phyloP scores from a whole-genome alignment of 257 asterid species.

The Solanum etuberosum region DNA sequence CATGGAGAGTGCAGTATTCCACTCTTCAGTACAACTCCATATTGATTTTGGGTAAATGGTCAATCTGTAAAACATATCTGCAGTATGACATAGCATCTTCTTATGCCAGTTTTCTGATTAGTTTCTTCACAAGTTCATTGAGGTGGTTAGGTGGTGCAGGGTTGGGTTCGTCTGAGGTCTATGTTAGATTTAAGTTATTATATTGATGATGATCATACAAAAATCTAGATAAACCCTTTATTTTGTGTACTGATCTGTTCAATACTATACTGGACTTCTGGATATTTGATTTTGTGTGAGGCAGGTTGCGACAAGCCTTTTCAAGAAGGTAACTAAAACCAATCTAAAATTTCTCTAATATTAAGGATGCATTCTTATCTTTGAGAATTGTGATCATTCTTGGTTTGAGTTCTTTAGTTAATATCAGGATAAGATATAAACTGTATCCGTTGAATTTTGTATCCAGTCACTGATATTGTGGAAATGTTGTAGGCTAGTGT shows the following conservation, averaged over 20 bases:
- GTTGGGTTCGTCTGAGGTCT: not conserved
- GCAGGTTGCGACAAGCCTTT: not conserved
- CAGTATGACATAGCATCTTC: not conserved
- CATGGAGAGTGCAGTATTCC: not conserved
- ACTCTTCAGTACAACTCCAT: not conserved
- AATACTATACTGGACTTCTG: not conserved
- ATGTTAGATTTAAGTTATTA: not conserved
- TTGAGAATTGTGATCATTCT: not conserved
- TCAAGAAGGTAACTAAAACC: not conserved
- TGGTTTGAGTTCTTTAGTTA: not conserved
- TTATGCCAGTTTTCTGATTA: not conserved
- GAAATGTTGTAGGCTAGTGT: not conserved
- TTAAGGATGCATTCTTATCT: not conserved
- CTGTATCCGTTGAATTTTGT: not conserved
- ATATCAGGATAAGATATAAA: not conserved
- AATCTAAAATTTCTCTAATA: not conserved
- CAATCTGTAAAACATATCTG: not conserved
- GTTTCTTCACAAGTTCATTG: not conserved
- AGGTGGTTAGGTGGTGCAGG: not conserved
- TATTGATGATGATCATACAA: not conserved
- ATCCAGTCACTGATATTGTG: not conserved
- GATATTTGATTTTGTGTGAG: not conserved
- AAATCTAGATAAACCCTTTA: not conserved
- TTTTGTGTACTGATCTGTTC: not conserved
- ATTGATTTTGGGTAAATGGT: not conserved